Evolutionary conservation across 2,329 filamentous ascomycete species (phyloP).

Genomic region (Cladosporium sp.): DNA sequence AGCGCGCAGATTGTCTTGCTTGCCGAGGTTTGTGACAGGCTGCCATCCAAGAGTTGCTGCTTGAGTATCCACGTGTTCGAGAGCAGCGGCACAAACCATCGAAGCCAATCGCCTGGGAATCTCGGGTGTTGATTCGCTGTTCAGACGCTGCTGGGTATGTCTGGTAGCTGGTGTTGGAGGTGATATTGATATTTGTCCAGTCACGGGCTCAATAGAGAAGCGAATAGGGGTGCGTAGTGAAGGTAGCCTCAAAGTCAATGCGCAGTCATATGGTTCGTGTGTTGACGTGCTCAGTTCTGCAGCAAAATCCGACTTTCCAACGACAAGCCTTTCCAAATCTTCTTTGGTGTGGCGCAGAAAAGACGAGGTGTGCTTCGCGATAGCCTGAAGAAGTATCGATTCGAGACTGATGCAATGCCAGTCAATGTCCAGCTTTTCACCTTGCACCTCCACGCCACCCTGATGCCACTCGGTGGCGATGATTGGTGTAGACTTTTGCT

Average conservation of each 20-base stretch:
- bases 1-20: slow-evolving; percentile 53
- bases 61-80: slow-evolving; percentile 58
- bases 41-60: slow-evolving; percentile 64
- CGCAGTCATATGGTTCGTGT: slow-evolving; percentile 62
- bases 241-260: slow-evolving; percentile 66
- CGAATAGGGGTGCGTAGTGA: slow-evolving; percentile 52
- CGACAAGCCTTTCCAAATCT: slow-evolving; percentile 2
- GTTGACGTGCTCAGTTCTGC: slow-evolving; percentile 56
- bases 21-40: slow-evolving; percentile 43
- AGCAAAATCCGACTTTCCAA: slow-evolving; percentile 45
- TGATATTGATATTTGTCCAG: slow-evolving; percentile 69
- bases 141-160: slow-evolving; percentile 61
- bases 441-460: slow-evolving; percentile 69
- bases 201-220: slow-evolving; percentile 70
- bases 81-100: slow-evolving; percentile 58
- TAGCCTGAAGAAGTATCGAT: slow-evolving; percentile 65
- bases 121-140: slow-evolving; percentile 56
- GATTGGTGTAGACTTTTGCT: slow-evolving; percentile 27
- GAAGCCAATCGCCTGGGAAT: slow-evolving; percentile 56
- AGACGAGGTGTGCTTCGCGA: slow-evolving; percentile 67
- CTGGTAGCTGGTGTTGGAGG: slow-evolving; percentile 45
- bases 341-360: slow-evolving; percentile 50
- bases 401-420: slow-evolving; percentile 67
- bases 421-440: slow-evolving; percentile 64
- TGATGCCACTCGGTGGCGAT: slow-evolving; percentile 77